Base-by-base conservation (phyloP, 352 stramenopile genomes). In the Stephanocyclus meneghinianus region DNA sequence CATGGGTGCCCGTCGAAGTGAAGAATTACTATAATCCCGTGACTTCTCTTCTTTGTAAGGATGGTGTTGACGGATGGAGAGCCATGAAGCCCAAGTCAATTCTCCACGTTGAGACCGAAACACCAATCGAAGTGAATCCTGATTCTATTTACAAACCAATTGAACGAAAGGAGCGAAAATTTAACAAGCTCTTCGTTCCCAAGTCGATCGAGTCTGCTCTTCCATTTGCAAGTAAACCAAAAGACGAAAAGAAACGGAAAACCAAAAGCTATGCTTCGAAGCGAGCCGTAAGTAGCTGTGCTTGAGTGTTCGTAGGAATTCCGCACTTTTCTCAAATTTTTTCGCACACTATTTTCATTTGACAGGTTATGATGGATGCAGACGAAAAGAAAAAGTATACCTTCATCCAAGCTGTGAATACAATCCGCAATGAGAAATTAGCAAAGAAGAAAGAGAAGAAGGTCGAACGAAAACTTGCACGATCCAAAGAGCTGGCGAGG, bases 21-120 rank as follows among this genome's bases (percentile, higher is more conserved):
- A 98, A 99, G 84, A 89, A 95, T 71, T 98, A 99, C 87, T 99
- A 99, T 90, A 99, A 99, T 85, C 97, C 97, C 0, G 96, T 99
- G 5, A 95, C 90, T 18, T 93, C 91, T 13, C 83, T 96, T 35
- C 78, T 97, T 47, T 78, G 72, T 26, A 76, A 79, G 29, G 71
- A 71, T 29, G 85, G 79, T 26, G 82, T 80, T 9, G 79, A 92
- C 35, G 85, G 87, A 13, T 94, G 88, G 88, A 79, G 77, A 68
- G 83, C 96, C 66, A 98, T 98, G 96, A 97, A 98, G 83, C 97
- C 96, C 1, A 99, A 97, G 75, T 87, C 91, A n/a, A 78, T 98
- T 80, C 80, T 99, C 70, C 94, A 98, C 60, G 88, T 97, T 71
- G 96, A 98, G 76, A 94, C 97, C 29, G 93, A 97, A 75, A 88